Evolutionary conservation across 2,329 filamentous ascomycete species (phyloP).

Genomic region (Nannizziopsis barbatae): DNA sequence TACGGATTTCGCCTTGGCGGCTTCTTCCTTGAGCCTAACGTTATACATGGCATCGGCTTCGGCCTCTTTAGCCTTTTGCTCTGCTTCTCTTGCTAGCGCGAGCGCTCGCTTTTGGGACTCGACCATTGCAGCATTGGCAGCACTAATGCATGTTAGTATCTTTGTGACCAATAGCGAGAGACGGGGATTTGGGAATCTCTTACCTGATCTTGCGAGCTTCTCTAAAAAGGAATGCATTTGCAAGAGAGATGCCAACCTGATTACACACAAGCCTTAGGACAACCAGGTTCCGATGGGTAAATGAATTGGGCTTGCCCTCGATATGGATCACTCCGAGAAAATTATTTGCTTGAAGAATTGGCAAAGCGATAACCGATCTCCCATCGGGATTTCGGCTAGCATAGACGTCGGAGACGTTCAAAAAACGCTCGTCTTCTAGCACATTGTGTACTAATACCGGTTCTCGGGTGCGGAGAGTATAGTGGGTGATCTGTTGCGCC

Average conservation of each 20-base stretch:
- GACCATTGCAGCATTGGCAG: conserved; percentile 54
- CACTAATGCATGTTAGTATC: conserved; percentile 25
- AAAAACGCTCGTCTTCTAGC: conserved; percentile 54
- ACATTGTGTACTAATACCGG: conserved; percentile 54
- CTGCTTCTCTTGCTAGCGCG: conserved; percentile 49
- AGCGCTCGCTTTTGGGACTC: conserved; percentile 54
- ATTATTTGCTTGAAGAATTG: conserved; percentile 49
- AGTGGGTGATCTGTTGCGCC: conserved; percentile 51
- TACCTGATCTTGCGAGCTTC: conserved; percentile 47
- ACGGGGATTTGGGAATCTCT: background rate
- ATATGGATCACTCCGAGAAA: conserved; percentile 52
- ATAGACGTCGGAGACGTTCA: conserved; percentile 49
- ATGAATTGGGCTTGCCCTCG: conserved; percentile 52
- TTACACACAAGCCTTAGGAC: conserved; percentile 49
- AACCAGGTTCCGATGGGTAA: conserved; percentile 48
- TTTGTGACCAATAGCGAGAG: background rate
- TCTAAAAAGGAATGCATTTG: conserved; percentile 53
- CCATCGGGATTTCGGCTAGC: conserved; percentile 45
- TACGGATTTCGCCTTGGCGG: conserved; percentile 67
- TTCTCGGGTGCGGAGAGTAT: conserved; percentile 52
- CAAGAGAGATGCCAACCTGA: conserved; percentile 53
- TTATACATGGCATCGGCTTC: conserved; percentile 55
- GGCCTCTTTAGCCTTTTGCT: conserved; percentile 53
- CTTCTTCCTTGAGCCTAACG: conserved; percentile 56
- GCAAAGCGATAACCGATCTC: conserved; percentile 51